Evolutionary conservation across 176 grass and related monocot genomes (phyloP), one percentile per base, ranked within the genome.

Genomic region (Carex kokanica): DNA sequence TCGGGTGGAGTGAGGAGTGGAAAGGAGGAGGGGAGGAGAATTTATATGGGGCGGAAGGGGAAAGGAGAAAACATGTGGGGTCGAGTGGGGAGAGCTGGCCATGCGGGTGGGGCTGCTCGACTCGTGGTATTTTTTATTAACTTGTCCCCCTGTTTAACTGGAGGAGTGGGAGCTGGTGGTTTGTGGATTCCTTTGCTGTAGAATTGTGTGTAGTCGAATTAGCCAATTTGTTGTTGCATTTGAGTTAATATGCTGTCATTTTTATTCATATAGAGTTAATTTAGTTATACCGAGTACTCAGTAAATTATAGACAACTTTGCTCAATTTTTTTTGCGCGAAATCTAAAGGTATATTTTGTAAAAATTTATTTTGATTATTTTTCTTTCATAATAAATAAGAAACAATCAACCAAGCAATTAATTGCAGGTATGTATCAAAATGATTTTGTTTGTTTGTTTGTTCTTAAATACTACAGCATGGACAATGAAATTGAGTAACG

Each of bases 51-150:
- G 16, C 10, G 64, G 57, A 14, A 27, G 21, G 11, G 71, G 71
- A 3, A 51, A 71, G 66, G 21, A 34, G 55, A 85, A 18, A 58
- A 85, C 80, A 82, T 82, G 80, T 82, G 61, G 60, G 60, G 61
- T 49, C n/a, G 6, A 34, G 60, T 16, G 41, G 10, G 21, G 61
- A 49, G 79, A 82, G 61, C 60, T 82, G 80, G 60, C 80, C 38
- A 82, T 82, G 61, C 80, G 80, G 80, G 58, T 34, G 80, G 80
- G 54, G 47, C 24, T 14, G 16, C 15, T n/a, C 1, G 16, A 21
- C 34, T 7, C 25, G 58, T 60, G 9, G 79, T 27, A 8, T 82
- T 65, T 82, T 82, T 82, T 29, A 66, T 63, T 21, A 53, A 12
- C 6, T 49, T 67, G 80, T 82, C 80, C 61, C 79, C 79, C 45